A percentile compares a stretch with the other conserved stretches of the same genome.
Conservation (phyloP, 345 rosid genomes). For the Bruguiera sexangula region DNA sequence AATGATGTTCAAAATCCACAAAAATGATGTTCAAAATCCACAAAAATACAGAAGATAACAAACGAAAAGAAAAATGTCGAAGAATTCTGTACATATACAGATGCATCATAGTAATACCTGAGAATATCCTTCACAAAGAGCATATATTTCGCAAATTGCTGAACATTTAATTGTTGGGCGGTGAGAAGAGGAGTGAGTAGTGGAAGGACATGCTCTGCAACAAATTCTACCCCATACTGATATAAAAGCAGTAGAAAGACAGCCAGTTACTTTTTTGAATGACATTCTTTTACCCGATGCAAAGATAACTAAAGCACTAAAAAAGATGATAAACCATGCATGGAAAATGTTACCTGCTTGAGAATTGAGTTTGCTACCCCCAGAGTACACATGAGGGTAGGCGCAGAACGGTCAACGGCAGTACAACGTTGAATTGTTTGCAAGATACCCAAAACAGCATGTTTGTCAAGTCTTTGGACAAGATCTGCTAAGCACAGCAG, state of each 20-base stretch:
- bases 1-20: background rate
- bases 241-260: constrained; percentile 10
- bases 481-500: constrained; percentile 83
- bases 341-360: constrained; percentile 53
- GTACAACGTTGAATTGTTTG: constrained; percentile 91
- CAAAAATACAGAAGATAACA: background rate
- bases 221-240: constrained; percentile 89
- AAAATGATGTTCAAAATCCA: background rate
- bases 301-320: background rate
- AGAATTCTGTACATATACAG: background rate
- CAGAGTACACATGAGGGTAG: constrained; percentile 96
- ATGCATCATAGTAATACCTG: constrained; percentile 43
- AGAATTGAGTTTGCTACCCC: constrained; percentile 86
- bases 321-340: constrained; percentile 8
- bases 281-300: background rate
- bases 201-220: constrained; percentile 84
- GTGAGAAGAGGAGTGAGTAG: constrained; percentile 81
- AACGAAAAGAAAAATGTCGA: background rate
- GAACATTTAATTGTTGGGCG: constrained; percentile 83
- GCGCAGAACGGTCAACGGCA: constrained; percentile 91
- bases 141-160: constrained; percentile 95
- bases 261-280: constrained; percentile 5
- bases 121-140: constrained; percentile 83
- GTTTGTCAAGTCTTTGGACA: constrained; percentile 69
- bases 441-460: constrained; percentile 63